Evolutionary conservation across 192 early-diverging fungal species (phyloP).

Genomic region (Entomortierella parvispora): DNA sequence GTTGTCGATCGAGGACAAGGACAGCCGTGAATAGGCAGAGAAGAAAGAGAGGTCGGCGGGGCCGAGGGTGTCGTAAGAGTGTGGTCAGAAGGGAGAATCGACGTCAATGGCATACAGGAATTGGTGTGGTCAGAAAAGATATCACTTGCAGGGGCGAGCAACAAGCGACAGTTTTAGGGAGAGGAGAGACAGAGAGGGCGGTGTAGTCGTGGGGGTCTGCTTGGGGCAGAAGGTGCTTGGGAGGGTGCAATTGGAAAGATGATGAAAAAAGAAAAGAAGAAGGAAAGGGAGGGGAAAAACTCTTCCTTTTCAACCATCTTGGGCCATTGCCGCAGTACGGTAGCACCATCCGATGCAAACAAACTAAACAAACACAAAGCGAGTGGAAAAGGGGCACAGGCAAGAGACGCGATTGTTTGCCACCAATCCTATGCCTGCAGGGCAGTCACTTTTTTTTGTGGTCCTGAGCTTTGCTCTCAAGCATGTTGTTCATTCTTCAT

Average conservation of each 20-base stretch:
- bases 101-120: slow-evolving; percentile 9
- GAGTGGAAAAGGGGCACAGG: too few relatives aligned
- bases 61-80: not conserved
- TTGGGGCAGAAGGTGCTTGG: not conserved
- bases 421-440: too few relatives aligned
- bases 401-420: too few relatives aligned
- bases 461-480: not conserved
- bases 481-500: not conserved
- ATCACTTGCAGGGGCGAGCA: not conserved
- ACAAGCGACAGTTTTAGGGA: not conserved
- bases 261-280: not conserved
- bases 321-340: too few relatives aligned
- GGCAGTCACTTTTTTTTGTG: not conserved
- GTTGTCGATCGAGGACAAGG: not conserved
- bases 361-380: too few relatives aligned
- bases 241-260: not conserved
- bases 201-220: not conserved
- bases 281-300: not conserved
- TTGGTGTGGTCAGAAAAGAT: not conserved
- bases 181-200: not conserved
- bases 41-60: not conserved
- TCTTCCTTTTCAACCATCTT: too few relatives aligned
- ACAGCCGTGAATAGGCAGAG: not conserved
- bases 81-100: not conserved
- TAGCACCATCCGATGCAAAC: too few relatives aligned